Evolutionary conservation across 768 basidiomycete species (phyloP).

Genomic region (Collybiopsis confluens): DNA sequence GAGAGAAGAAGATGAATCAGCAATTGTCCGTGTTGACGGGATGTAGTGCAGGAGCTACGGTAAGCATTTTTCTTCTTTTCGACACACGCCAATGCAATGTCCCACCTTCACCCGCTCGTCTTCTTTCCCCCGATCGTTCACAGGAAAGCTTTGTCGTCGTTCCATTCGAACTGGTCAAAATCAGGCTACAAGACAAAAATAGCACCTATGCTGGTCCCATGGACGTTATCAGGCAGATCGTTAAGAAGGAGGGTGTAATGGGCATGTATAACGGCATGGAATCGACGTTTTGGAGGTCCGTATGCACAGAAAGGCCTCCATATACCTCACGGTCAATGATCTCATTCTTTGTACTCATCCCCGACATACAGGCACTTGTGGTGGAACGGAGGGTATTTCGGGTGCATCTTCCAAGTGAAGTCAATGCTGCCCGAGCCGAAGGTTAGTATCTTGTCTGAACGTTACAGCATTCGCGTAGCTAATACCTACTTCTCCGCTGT

Average conservation of each 20-base stretch:
- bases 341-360: neutral
- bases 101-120: too few species aligned
- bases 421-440: conserved; percentile 78
- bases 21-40: conserved; percentile 86
- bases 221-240: conserved; percentile 80
- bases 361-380: conserved; percentile 63
- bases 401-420: conserved; percentile 84
- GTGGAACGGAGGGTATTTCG: conserved; percentile 98
- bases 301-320: neutral
- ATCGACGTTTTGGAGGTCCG: conserved; percentile 92
- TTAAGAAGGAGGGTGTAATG: conserved; percentile 74
- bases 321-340: neutral
- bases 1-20: conserved; percentile 84
- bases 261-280: conserved; percentile 96
- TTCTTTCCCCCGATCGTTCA: neutral
- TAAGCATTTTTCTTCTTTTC: conserved; percentile 16
- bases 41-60: conserved; percentile 89
- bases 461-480: neutral
- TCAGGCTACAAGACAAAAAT: conserved; percentile 89
- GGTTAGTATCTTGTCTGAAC: conserved; percentile 37
- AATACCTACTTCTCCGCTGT: neutral
- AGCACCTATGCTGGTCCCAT: conserved; percentile 89
- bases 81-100: neutral
- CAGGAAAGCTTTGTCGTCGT: conserved; percentile 91
- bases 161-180: conserved; percentile 94